Evolutionary conservation across 2,329 filamentous ascomycete genomes (phyloP).

Genomic region (Xylariaceae sp.): DNA sequence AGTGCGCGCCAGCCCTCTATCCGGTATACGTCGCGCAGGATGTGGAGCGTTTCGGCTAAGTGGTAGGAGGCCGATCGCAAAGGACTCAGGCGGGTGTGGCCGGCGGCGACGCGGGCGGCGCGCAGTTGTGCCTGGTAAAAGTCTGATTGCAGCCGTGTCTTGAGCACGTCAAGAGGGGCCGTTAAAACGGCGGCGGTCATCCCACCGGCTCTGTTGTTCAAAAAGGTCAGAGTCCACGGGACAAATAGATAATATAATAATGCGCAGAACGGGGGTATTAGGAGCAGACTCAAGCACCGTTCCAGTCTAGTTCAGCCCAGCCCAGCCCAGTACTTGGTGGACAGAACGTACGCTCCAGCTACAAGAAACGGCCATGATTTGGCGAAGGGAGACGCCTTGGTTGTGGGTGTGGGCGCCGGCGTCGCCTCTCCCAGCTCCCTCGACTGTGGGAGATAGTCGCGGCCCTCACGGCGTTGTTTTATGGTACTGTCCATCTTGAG

Average conservation of each 20-base stretch:
- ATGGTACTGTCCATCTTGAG: slow-evolving; percentile 22
- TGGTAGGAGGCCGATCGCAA: slow-evolving; percentile 64
- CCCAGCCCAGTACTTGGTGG: not conserved
- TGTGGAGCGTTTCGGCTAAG: slow-evolving; percentile 79
- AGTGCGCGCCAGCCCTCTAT: slow-evolving; percentile 79
- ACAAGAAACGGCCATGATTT: slow-evolving; percentile 92
- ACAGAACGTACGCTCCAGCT: slow-evolving; percentile 68
- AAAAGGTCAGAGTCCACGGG: slow-evolving; percentile 15
- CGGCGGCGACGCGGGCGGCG: slow-evolving; percentile 56
- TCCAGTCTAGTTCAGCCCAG: not conserved
- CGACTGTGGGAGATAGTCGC: slow-evolving; percentile 44
- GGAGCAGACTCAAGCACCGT: not conserved
- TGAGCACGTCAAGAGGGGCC: slow-evolving; percentile 86
- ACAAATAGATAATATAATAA: not conserved
- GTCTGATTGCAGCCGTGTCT: slow-evolving; percentile 88
- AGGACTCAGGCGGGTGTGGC: slow-evolving; percentile 55
- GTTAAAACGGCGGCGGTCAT: slow-evolving; percentile 93
- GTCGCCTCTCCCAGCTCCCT: slow-evolving; percentile 55
- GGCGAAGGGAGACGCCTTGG: slow-evolving; percentile 46
- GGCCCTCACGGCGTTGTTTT: slow-evolving; percentile 19
- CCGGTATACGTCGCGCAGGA: slow-evolving; percentile 72
- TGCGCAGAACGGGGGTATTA: not conserved
- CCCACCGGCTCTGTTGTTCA: slow-evolving; percentile 63
- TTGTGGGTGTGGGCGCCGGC: slow-evolving; percentile 39
- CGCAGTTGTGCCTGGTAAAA: slow-evolving; percentile 84